Base-by-base conservation (phyloP, 129 eudicot genomes). In the Artemisia argyi region DNA sequence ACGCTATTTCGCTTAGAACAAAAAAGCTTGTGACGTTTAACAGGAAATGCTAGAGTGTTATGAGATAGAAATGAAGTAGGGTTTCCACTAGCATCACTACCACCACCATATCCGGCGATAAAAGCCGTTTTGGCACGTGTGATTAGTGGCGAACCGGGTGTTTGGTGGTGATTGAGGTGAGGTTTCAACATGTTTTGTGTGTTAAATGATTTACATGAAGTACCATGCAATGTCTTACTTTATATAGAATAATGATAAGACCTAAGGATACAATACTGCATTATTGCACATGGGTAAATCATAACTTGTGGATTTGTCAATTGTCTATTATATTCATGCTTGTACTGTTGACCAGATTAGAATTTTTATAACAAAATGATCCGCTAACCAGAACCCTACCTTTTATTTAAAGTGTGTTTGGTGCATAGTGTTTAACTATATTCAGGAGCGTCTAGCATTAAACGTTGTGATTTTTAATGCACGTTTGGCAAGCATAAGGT, bases 31-130 rank as follows among this genome's bases (percentile, higher is more conserved):
- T 51, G 56, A 58, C 65, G 44, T 24, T 26, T 26, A 60, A 60
- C 28, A 20, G 65, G 65, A 60, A 60, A 60, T 60, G 65, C 65
- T 20, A 60, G 65, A 10, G 65, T 28, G 65, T 28, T 60, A 14
- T 60, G 65, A 60, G 46, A 3, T 60, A 60, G 2, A 60, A 60
- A 60, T n/a, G 65, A 60, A 60, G 16, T 60, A 24, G 65, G 65
- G 44, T 60, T 60, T 60, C 42, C 65, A 26, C 18, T 26, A 60
- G 15, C 44, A 26, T 59, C 17, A 56, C 61, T 12, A 19, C 61
- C 30, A 15, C 14, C 17, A 15, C 14, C 12, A 12, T 26, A 19
- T 60, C 65, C 11, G 46, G 46, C 11, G 65, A 60, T 26, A 13
- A 60, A 60, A 1, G 65, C 44, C 44, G 26, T 60, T 16, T 60